phyloP scores from a whole-genome alignment of 257 asterid genomes.

The Solanum sejunctum region DNA sequence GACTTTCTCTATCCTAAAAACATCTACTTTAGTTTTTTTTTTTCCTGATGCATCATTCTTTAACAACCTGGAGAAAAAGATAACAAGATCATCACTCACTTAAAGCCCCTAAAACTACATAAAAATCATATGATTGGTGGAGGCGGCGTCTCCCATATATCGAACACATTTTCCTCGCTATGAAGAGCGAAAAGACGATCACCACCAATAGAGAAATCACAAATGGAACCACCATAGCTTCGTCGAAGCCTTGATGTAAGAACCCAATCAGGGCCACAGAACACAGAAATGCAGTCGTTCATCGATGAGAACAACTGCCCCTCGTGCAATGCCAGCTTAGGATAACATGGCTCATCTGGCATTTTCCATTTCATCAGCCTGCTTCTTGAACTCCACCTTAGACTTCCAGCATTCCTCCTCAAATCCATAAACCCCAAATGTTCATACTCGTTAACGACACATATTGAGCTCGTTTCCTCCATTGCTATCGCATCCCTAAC shows the following conservation, averaged over 20 bases:
- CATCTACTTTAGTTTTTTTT: not conserved
- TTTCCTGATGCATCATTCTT: not conserved
- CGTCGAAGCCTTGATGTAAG: constrained; percentile 59
- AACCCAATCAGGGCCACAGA: constrained; percentile 82
- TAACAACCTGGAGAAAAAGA: constrained; percentile 7
- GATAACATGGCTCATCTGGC: constrained; percentile 85
- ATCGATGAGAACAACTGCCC: constrained; percentile 83
- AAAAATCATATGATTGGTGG: constrained; percentile 46
- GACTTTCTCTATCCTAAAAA: not conserved
- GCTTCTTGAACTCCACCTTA: constrained; percentile 92
- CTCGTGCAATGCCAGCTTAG: constrained; percentile 64
- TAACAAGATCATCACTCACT: not conserved
- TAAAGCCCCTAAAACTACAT: not conserved
- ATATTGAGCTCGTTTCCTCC: constrained; percentile 56
- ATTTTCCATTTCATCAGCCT: constrained; percentile 72
- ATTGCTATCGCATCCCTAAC: constrained; percentile 84
- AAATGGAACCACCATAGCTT: constrained; percentile 80
- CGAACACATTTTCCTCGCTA: constrained; percentile 84
- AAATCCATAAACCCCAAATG: constrained; percentile 86
- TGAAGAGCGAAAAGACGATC: constrained; percentile 78
- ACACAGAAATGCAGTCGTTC: constrained; percentile 77
- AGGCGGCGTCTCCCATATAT: constrained; percentile 72
- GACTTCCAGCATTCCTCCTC: constrained; percentile 43
- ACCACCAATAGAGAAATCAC: constrained; percentile 86
- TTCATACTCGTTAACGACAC: constrained; percentile 89